Evolutionary conservation across 192 early-diverging fungal species (phyloP).

Genomic region (Coemansia sp.): DNA sequence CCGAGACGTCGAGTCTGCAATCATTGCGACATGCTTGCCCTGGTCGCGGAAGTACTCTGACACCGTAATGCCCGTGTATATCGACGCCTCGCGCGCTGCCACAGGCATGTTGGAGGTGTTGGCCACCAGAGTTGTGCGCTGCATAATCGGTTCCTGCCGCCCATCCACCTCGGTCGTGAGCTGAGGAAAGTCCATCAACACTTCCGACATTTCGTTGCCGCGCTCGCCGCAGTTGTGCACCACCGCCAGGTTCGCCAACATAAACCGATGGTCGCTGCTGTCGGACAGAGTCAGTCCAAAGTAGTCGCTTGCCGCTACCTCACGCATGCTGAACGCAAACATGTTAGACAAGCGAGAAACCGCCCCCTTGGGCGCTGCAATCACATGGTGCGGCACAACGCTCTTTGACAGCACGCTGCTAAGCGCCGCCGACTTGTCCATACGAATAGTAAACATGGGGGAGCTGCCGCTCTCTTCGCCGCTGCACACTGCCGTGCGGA

Average conservation of each 20-base stretch:
- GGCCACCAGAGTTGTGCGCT: conserved; percentile 97
- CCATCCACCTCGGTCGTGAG: conserved; percentile 90
- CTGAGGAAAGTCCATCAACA: conserved; percentile 99
- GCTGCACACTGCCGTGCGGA: not conserved
- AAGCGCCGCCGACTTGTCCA: conserved; percentile 5
- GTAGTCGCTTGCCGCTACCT: conserved; percentile 22
- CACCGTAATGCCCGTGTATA: conserved; percentile 99
- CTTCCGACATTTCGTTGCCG: conserved; percentile 99
- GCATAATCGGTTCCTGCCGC: conserved; percentile 98
- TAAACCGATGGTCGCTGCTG: conserved; percentile 45
- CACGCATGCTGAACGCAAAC: conserved; percentile 8
- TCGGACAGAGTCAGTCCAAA: conserved; percentile 27
- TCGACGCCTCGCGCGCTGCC: conserved; percentile 98
- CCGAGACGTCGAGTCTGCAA: conserved; percentile 99
- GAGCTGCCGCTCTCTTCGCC: not conserved
- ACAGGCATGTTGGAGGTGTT: conserved; percentile 99
- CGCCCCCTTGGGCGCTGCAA: not conserved
- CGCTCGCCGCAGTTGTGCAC: conserved; percentile 78
- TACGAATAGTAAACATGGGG: not conserved
- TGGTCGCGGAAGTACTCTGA: conserved; percentile 99
- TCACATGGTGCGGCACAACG: not conserved
- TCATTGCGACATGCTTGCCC: conserved; percentile 99
- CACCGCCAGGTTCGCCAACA: conserved; percentile 48
- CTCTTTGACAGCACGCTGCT: conserved; percentile 12
- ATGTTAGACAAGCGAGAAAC: conserved; percentile 1